A percentile compares a stretch with the other conserved stretches of the same genome.
These are phyloP conservation scores for Oryza nivara DNA, from an alignment of 176 grass and related monocot species.

Conservation along the genomic window DNA sequence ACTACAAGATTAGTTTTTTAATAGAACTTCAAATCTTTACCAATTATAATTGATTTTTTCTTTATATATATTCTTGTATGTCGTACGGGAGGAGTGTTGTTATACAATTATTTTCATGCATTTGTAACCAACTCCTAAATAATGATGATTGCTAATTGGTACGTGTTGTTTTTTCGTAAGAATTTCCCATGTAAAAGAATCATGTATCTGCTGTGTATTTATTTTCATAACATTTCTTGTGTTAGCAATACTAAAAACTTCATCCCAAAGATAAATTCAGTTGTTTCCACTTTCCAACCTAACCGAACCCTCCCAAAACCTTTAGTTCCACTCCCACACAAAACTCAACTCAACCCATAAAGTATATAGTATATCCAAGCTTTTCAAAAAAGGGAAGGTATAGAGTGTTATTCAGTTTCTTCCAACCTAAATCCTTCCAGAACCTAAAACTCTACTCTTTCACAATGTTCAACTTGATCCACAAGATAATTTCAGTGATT, in stretches of 20 bases:
- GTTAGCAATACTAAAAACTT: not conserved
- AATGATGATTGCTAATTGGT: too few relatives aligned
- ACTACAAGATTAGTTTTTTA: too few relatives aligned
- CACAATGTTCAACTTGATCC: not conserved
- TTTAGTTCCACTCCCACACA: not conserved
- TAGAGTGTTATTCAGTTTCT: conserved; percentile 3
- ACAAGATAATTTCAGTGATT: not conserved
- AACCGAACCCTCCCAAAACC: conserved; percentile 31
- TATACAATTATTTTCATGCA: too few relatives aligned
- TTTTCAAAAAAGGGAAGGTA: not conserved
- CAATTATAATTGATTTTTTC: too few relatives aligned
- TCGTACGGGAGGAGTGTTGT: too few relatives aligned
- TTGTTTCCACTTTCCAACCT: not conserved
- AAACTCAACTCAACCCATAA: conserved; percentile 6
- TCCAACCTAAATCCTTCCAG: conserved; percentile 20
- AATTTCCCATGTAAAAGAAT: too few relatives aligned
- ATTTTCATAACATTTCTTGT: not conserved
- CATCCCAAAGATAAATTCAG: conserved; percentile 9
- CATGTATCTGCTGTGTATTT: too few relatives aligned
- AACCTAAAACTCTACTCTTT: conserved; percentile 24
- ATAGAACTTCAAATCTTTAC: too few relatives aligned
- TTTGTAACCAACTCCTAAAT: too few relatives aligned
- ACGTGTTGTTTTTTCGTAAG: too few relatives aligned
- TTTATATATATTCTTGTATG: too few relatives aligned
- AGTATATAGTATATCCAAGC: not conserved